Evolutionary conservation across 2,329 filamentous ascomycete genomes (phyloP).

Genomic region (Fusarium sp.): DNA sequence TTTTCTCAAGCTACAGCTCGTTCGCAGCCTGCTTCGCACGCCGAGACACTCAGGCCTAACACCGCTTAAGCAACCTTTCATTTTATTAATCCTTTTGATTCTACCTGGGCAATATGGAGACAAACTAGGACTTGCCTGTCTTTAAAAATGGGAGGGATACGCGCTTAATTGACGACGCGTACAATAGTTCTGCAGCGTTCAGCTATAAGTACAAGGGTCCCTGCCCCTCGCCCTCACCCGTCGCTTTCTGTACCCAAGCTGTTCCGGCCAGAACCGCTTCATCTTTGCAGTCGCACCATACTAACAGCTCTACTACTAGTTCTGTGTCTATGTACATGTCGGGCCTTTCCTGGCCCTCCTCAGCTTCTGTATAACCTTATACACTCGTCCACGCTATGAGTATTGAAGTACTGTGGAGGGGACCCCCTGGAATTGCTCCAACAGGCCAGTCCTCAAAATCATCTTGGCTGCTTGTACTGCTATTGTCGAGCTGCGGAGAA

Average conservation of each 20-base stretch:
- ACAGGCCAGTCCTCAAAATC: not conserved
- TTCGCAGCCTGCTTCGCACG: no score
- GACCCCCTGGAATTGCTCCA: conserved; percentile 1
- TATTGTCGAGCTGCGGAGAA: not conserved
- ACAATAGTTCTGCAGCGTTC: conserved; percentile 4
- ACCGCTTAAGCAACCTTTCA: no score
- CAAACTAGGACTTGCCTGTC: no score
- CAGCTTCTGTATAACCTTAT: conserved; percentile 42
- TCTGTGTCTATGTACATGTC: conserved; percentile 42
- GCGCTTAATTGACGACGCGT: no score
- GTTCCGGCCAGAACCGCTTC: not conserved
- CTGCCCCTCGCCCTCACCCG: not conserved
- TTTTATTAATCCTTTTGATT: no score
- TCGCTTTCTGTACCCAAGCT: not conserved
- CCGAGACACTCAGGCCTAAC: no score
- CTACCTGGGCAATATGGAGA: no score
- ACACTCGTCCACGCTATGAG: conserved; percentile 40
- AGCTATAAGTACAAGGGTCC: not conserved
- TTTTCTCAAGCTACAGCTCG: no score
- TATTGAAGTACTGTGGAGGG: conserved; percentile 3
- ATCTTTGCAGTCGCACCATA: not conserved
- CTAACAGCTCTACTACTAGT: conserved; percentile 32
- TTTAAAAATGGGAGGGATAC: no score
- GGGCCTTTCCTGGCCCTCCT: conserved; percentile 43
- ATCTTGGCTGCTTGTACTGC: conserved; percentile 1